Evolutionary conservation across 345 rosid species (phyloP).

Genomic region (Eucalyptus globulus): DNA sequence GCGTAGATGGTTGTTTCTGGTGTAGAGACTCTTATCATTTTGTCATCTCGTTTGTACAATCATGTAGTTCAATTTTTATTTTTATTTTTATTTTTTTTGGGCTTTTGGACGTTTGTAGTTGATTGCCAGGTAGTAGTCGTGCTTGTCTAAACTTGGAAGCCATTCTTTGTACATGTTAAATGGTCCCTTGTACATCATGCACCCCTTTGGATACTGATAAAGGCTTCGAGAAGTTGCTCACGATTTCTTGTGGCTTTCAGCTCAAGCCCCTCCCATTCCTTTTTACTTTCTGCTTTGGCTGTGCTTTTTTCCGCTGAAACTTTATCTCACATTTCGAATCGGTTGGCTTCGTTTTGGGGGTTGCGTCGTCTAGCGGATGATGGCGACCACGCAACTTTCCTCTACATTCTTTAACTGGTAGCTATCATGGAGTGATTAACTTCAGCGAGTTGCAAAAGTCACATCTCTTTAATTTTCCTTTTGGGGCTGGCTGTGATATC

Average conservation of each 20-base stretch:
- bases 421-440: neutral
- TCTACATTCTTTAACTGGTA: neutral
- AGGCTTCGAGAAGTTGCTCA: neutral
- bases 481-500: neutral
- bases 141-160: neutral
- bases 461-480: neutral
- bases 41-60: neutral
- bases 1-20: neutral
- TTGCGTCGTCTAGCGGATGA: neutral
- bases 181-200: neutral
- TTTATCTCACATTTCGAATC: neutral
- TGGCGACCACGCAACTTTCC: neutral
- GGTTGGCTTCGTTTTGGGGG: neutral
- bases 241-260: neutral
- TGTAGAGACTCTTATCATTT: neutral
- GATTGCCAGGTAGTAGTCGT: neutral
- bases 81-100: neutral
- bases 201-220: neutral
- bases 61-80: neutral
- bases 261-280: neutral
- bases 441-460: neutral
- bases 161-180: neutral
- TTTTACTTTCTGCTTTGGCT: neutral
- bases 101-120: neutral
- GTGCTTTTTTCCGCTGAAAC: neutral